Percentiles rank a stretch among this genome's conserved stretches.
phyloP scores from a whole-genome alignment of 2,329 filamentous ascomycete species.

The Neonectria ditissima region DNA sequence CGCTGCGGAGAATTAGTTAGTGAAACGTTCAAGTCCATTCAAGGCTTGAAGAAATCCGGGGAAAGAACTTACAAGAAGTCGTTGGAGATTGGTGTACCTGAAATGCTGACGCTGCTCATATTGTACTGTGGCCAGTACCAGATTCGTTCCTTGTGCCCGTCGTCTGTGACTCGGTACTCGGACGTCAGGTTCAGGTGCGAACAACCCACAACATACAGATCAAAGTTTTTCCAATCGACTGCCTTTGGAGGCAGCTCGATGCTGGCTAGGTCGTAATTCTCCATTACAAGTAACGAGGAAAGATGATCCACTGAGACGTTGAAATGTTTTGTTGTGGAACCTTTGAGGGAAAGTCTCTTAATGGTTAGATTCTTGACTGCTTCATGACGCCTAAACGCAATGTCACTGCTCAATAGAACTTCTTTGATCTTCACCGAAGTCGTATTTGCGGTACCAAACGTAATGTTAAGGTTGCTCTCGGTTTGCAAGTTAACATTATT shows the following conservation, averaged over 20 bases:
- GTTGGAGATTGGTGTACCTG: not conserved
- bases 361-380: not conserved
- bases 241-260: constrained; percentile 15
- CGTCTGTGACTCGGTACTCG: constrained; percentile 19
- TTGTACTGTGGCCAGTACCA: constrained; percentile 28
- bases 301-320: constrained; percentile 21
- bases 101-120: constrained; percentile 6
- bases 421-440: too few relatives aligned
- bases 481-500: not conserved
- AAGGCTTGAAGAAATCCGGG: not conserved
- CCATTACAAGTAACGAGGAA: not conserved
- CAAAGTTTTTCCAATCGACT: constrained; percentile 14
- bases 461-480: not conserved
- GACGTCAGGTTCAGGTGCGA: constrained; percentile 19
- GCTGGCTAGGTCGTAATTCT: not conserved
- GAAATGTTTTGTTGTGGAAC: not conserved
- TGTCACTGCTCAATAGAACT: too few relatives aligned
- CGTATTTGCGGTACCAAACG: constrained; percentile 11
- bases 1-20: not conserved
- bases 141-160: constrained; percentile 11
- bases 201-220: not conserved
- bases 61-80: constrained; percentile 28
- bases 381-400: not conserved
- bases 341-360: not conserved
- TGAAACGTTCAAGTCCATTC: too few relatives aligned